Evolutionary conservation across 1,284 basidiomycete genomes (phyloP), one percentile per base, ranked within the genome.

Genomic region (Irpex sp.): DNA sequence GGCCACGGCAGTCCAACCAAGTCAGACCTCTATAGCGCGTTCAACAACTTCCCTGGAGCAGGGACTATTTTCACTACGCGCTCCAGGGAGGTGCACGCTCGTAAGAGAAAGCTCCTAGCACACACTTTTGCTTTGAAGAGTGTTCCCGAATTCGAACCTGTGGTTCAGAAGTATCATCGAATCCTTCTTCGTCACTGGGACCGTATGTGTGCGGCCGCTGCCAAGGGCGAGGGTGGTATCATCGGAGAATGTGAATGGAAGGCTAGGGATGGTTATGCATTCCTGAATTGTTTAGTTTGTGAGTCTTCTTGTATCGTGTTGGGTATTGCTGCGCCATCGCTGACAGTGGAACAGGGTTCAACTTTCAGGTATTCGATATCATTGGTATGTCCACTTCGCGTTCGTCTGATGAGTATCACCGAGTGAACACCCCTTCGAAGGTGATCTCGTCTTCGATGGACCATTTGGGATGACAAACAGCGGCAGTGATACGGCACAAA

Each of bases 71-170:
- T 83, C 74, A 79, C 78, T 70, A 80, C 81, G 1, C 73, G 82
- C n/a, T 79, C 81, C 63, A 77, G 81, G 17, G 72, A 75, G 4
- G 82, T 84, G 66, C 94, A 96, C 75, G 82, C 92, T 0, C 85
- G 93, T 57, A 94, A 95, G 76, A 86, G 93, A 72, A 94, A 93
- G 76, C 89, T 94, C 62, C 84, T 94, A 31, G 87, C 91, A 0
- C 87, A 93, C 72, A 88, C 92, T 61, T 95, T 94, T 75, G 86
- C 91, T 4, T 88, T 87, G 69, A 92, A 93, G 76, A 89, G 84
- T 63, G 79, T 94, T 5, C 72, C 88, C 63, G 89, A 90, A 67
- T 93, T 89, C 67, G 91, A 94, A 72, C 88, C 88, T 0, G 83
- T 90, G 66, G 83, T 92, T 60, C 79, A 84, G 11, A 70, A 78